Conservation (phyloP, 345 rosid genomes). For the Jatropha curcas region DNA sequence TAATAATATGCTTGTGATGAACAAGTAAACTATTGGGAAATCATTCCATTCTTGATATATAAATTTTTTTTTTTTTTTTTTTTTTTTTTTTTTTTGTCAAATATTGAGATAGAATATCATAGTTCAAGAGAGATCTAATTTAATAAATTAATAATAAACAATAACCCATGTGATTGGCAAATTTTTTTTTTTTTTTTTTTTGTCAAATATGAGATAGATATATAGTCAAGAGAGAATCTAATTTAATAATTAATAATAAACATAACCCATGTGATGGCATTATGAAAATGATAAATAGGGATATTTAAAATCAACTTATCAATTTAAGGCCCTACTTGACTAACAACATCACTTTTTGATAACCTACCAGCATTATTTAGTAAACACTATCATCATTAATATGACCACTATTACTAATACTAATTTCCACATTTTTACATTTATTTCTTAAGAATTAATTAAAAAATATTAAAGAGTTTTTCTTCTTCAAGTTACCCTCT, state of each 20-base stretch:
- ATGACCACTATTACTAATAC: no score
- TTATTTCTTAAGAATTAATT: not conserved
- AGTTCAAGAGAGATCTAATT: no score
- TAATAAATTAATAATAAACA: no score
- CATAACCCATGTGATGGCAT: conserved; percentile 8
- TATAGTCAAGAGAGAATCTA: not conserved
- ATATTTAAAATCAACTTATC: not conserved
- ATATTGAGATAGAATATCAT: no score
- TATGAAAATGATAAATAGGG: not conserved
- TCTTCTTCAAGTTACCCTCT: not conserved
- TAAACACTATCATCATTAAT: not conserved
- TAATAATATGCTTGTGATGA: not conserved
- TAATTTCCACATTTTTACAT: no score
- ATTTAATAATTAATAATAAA: not conserved
- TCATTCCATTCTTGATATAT: no score
- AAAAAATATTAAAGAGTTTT: no score
- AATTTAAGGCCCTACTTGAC: conserved; percentile 6
- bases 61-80: no score
- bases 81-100: no score
- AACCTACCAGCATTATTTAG: not conserved
- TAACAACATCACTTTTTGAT: not conserved
- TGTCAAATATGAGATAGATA: not conserved
- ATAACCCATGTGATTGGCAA: no score
- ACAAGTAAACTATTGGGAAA: not conserved
- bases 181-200: not conserved